phyloP scores from a whole-genome alignment of 179 eudicot genomes.

The Actinidia chinensis region DNA sequence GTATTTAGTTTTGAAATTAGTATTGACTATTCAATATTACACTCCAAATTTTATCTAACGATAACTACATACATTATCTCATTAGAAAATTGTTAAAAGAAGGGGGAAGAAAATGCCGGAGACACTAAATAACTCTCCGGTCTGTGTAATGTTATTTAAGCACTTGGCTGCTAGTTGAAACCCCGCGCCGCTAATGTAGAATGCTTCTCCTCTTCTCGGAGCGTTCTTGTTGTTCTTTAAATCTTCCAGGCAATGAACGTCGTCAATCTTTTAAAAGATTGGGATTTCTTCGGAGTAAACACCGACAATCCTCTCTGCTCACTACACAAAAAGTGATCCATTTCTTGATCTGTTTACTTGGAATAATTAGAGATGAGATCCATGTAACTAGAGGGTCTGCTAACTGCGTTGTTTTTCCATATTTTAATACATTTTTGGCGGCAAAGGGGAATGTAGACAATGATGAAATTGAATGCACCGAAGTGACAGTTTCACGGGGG shows the following conservation, averaged over 20 bases:
- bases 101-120: constrained; percentile 9
- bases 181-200: background rate
- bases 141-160: no score
- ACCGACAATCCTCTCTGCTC: constrained; percentile 53
- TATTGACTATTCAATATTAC: background rate
- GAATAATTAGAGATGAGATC: constrained; percentile 33
- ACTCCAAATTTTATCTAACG: no score
- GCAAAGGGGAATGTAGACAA: constrained; percentile 53
- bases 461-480: constrained; percentile 56
- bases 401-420: constrained; percentile 61
- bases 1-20: constrained; percentile 4
- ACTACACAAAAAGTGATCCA: no score
- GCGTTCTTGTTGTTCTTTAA: constrained; percentile 45
- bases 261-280: constrained; percentile 46
- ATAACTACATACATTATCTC: no score
- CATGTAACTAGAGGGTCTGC: constrained; percentile 50
- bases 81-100: no score
- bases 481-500: constrained; percentile 53
- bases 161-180: constrained; percentile 15
- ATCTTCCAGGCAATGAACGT: constrained; percentile 48
- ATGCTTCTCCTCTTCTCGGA: constrained; percentile 22
- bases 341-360: no score
- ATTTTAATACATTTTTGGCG: constrained; percentile 48
- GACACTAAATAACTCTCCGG: no score
- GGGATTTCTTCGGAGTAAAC: constrained; percentile 48